These are phyloP conservation scores for Aspergillus sp. DNA, from an alignment of 2,329 filamentous ascomycete species.

Conservation along the genomic window DNA sequence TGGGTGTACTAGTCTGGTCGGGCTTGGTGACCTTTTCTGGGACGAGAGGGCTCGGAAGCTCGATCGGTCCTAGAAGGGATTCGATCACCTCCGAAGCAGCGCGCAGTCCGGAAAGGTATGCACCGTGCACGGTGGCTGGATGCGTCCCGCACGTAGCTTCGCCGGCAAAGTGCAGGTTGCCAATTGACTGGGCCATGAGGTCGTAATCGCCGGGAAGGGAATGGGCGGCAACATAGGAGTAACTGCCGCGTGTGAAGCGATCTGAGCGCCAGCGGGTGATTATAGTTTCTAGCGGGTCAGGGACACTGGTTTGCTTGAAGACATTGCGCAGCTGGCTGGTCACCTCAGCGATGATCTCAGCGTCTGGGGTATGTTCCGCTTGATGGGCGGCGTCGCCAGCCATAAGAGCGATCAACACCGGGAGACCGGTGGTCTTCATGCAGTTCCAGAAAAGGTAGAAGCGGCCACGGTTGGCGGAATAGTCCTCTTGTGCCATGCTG, in stretches of 20 bases:
- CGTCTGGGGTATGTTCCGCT: slow-evolving; percentile 73
- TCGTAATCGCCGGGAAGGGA: slow-evolving; percentile 89
- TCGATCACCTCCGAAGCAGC: slow-evolving; percentile 85
- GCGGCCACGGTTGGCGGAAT: slow-evolving; percentile 74
- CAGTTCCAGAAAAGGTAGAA: slow-evolving; percentile 99
- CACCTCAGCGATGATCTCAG: slow-evolving; percentile 75
- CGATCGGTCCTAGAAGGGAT: slow-evolving; percentile 74
- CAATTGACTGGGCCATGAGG: slow-evolving; percentile 77
- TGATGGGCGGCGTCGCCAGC: slow-evolving; percentile 90
- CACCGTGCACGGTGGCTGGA: slow-evolving; percentile 94
- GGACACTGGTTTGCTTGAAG: slow-evolving; percentile 64
- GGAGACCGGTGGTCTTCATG: slow-evolving; percentile 81
- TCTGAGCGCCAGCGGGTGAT: slow-evolving; percentile 92
- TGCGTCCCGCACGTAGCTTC: slow-evolving; percentile 96
- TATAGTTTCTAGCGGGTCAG: slow-evolving; percentile 77
- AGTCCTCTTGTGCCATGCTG: slow-evolving; percentile 77
- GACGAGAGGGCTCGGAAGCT: slow-evolving; percentile 72
- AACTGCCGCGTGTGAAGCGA: slow-evolving; percentile 87
- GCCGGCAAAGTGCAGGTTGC: slow-evolving; percentile 90
- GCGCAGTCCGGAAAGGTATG: slow-evolving; percentile 87
- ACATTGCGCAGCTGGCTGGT: slow-evolving; percentile 73
- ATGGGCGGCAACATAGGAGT: slow-evolving; percentile 84
- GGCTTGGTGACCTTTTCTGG: slow-evolving; percentile 53
- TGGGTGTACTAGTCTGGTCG: background rate
- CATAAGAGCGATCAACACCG: slow-evolving; percentile 88